phyloP scores from a whole-genome alignment of 2,329 filamentous ascomycete genomes.

The Diaporthe sp. region DNA sequence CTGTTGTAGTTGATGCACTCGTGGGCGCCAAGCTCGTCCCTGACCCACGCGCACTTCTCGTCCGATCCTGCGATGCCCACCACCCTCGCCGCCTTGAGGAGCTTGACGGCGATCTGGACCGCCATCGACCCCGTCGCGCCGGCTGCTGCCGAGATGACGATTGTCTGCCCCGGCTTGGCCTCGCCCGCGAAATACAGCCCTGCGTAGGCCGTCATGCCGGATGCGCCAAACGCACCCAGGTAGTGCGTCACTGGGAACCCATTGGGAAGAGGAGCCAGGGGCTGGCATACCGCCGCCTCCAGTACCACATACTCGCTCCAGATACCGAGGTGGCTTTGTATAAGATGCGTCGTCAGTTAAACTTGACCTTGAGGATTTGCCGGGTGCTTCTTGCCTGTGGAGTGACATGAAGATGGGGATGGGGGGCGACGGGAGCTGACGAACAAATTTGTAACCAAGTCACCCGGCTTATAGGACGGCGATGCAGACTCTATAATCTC shows the following conservation, averaged over 20 bases:
- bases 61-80: constrained; percentile 67
- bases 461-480: constrained; percentile 43
- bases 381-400: neutral
- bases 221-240: constrained; percentile 49
- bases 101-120: constrained; percentile 67
- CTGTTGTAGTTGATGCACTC: constrained; percentile 69
- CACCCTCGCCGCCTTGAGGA: constrained; percentile 61
- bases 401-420: constrained; percentile 19
- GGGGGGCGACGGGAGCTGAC: neutral
- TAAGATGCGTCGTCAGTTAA: neutral
- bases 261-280: constrained; percentile 43
- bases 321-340: constrained; percentile 44
- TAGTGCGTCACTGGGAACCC: constrained; percentile 47
- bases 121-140: constrained; percentile 63
- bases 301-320: constrained; percentile 49
- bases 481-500: constrained; percentile 48
- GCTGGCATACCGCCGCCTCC: constrained; percentile 44
- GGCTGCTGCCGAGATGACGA: constrained; percentile 63
- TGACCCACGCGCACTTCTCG: constrained; percentile 65
- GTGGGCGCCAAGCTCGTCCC: constrained; percentile 64
- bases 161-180: constrained; percentile 54
- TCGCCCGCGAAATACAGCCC: constrained; percentile 55
- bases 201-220: constrained; percentile 60
- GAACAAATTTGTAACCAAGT: constrained; percentile 45
- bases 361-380: neutral